Evolutionary conservation across 441 rosid species (phyloP), one percentile per base, ranked within the genome.

Genomic region (Arabidopsis lyrata): DNA sequence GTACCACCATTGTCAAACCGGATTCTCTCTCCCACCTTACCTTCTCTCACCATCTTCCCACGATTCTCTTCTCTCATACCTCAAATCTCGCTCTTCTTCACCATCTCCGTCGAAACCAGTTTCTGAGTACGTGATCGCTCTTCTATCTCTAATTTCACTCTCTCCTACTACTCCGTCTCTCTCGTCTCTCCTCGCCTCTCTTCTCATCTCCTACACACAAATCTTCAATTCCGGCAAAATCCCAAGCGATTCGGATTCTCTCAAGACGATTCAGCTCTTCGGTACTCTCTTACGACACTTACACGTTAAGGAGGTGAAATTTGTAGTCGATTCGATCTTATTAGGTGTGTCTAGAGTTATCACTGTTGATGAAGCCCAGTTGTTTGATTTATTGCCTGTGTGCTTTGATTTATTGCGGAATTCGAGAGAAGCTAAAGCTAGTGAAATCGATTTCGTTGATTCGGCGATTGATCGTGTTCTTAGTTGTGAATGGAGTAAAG

Each of bases 321-420:
- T 80, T 0, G 49, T 85, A 5, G 77, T 79, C 14, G 89, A 88
- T 48, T 80, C 81, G 32, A 79, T 88, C 27, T 63, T 81, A 14
- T 71, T 50, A 0, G 68, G 54, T 76, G 75, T 80, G 20, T 47
- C 78, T 3, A 68, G 54, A n/a, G 41, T 85, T 39, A 67, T 49
- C 8, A 73, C 63, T 34, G 68, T 83, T 5, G 96, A 88, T 53
- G 97, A 92, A 27, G 83, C 95, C 8, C 95, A 90, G 78, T 56
- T 90, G 80, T 84, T 92, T 42, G 93, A 90, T 72, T 72, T 90
- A 70, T 73, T 92, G 77, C 96, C 96, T 6, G 74, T 72, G 62
- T 85, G 93, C 77, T 80, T 90, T 24, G 77, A 80, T 58, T 63
- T 84, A 56, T 57, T 90, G 39, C 78, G 76, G 9, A 74, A 49